These are phyloP conservation scores for Monosporascus sp. DNA, from an alignment of 2,329 filamentous ascomycete species.

Conservation along the genomic window DNA sequence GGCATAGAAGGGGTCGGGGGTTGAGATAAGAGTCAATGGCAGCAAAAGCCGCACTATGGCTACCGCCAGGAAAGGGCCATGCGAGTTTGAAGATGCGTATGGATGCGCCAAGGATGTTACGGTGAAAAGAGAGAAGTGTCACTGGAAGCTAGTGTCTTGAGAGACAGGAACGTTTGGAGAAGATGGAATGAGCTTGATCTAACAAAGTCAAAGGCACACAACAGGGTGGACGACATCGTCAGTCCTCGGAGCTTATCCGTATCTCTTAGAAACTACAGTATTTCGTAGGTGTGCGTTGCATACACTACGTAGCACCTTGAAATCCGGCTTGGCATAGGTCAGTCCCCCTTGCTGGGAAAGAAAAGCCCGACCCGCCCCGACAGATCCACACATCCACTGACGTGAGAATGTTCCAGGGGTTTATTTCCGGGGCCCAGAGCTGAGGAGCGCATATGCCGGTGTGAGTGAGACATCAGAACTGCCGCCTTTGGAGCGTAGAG, in stretches of 20 bases:
- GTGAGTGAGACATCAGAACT: no score
- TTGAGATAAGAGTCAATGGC: conserved; percentile 7
- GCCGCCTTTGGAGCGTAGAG: no score
- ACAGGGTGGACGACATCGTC: neutral
- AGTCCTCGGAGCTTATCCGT: neutral
- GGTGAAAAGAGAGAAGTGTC: neutral
- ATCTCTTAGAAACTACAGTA: neutral
- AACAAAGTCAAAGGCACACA: no score
- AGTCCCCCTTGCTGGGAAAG: neutral
- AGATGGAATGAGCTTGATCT: neutral
- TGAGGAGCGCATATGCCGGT: neutral
- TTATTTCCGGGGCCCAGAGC: neutral
- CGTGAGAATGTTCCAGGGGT: neutral
- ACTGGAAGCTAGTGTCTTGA: neutral
- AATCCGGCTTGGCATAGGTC: neutral
- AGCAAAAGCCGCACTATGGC: conserved; percentile 22
- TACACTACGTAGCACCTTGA: no score
- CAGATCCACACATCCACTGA: neutral
- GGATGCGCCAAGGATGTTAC: neutral
- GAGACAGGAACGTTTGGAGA: neutral
- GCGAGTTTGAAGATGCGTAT: conserved; percentile 1
- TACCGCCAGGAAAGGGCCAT: conserved; percentile 23
- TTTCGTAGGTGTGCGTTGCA: neutral
- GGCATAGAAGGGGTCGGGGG: conserved; percentile 4
- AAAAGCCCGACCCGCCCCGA: neutral